Evolutionary conservation across 2,329 filamentous ascomycete species (phyloP).

Genomic region (Eutypa lata): DNA sequence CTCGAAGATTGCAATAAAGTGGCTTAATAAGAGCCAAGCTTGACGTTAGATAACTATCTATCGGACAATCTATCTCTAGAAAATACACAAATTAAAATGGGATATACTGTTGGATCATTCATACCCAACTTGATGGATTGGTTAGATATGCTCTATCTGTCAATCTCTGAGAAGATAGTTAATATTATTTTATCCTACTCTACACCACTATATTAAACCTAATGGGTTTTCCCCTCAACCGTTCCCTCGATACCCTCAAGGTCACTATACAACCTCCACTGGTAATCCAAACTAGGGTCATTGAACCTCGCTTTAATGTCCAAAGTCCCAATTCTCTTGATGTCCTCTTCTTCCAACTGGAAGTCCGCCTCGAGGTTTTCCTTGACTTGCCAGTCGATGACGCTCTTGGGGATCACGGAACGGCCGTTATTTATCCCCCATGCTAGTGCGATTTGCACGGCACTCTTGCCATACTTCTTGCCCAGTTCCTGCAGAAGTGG

Average conservation of each 20-base stretch:
- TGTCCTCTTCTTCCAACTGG: slow-evolving; percentile 6
- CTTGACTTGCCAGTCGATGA: slow-evolving; percentile 19
- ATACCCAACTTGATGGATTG: too few species aligned
- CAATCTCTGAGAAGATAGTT: too few species aligned
- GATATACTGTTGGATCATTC: too few species aligned
- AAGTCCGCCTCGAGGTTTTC: slow-evolving; percentile 14
- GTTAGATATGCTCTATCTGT: too few species aligned
- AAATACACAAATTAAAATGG: too few species aligned
- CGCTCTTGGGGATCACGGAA: slow-evolving; percentile 35
- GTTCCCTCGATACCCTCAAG: slow-evolving; percentile 8
- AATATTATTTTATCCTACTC: too few species aligned
- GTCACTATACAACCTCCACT: slow-evolving; percentile 16
- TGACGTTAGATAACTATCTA: too few species aligned
- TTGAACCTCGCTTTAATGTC: slow-evolving; percentile 17
- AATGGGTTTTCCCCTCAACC: too few species aligned
- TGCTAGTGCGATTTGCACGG: slow-evolving; percentile 30
- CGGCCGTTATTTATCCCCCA: slow-evolving; percentile 32
- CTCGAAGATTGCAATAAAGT: too few species aligned
- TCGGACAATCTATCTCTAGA: too few species aligned
- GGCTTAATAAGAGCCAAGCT: too few species aligned
- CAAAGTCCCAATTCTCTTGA: slow-evolving; percentile 7
- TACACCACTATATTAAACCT: too few species aligned
- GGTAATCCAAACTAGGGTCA: slow-evolving; percentile 21
- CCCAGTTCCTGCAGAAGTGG: slow-evolving; percentile 24
- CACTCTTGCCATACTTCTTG: slow-evolving; percentile 25